Conservation (phyloP, 2,329 filamentous ascomycete genomes). For the Annulohypoxylon truncatum region DNA sequence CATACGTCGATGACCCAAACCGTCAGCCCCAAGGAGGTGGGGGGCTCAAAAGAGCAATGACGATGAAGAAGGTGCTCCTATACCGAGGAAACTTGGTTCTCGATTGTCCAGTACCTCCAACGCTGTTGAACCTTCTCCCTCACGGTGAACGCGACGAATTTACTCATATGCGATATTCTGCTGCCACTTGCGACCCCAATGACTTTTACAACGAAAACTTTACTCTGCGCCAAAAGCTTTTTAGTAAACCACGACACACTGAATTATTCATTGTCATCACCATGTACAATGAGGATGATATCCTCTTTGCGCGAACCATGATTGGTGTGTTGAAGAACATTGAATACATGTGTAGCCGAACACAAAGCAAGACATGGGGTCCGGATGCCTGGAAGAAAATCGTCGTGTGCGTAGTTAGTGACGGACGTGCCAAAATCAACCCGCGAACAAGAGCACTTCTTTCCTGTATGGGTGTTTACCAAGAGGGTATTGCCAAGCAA, state of each 20-base stretch:
- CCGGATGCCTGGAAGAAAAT: conserved; percentile 99
- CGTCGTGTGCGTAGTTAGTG: conserved; percentile 95
- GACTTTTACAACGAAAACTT: conserved; percentile 91
- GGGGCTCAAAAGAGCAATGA: conserved; percentile 91
- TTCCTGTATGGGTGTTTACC: conserved; percentile 94
- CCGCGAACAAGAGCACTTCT: conserved; percentile 87
- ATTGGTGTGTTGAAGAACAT: conserved; percentile 99
- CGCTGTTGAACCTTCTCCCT: conserved; percentile 85
- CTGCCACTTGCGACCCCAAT: conserved; percentile 97
- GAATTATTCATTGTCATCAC: conserved; percentile 97
- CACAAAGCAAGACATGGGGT: conserved; percentile 94
- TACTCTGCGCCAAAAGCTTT: conserved; percentile 91
- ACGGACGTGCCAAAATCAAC: conserved; percentile 93
- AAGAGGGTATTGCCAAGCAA: conserved; percentile 98
- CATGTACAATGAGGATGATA: conserved; percentile 99
- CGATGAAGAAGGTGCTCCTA: conserved; percentile 96
- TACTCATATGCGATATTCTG: conserved; percentile 96
- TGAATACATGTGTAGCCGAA: conserved; percentile 92
- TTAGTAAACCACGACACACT: conserved; percentile 84
- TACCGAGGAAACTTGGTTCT: conserved; percentile 97
- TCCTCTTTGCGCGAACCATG: conserved; percentile 97
- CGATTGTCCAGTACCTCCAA: conserved; percentile 93
- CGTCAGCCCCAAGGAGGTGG: conserved; percentile 58
- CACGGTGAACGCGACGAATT: conserved; percentile 94
- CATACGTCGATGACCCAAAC: conserved; percentile 59